phyloP scores from a whole-genome alignment of 495 filamentous ascomycete species.

The Cladorrhinum samala region DNA sequence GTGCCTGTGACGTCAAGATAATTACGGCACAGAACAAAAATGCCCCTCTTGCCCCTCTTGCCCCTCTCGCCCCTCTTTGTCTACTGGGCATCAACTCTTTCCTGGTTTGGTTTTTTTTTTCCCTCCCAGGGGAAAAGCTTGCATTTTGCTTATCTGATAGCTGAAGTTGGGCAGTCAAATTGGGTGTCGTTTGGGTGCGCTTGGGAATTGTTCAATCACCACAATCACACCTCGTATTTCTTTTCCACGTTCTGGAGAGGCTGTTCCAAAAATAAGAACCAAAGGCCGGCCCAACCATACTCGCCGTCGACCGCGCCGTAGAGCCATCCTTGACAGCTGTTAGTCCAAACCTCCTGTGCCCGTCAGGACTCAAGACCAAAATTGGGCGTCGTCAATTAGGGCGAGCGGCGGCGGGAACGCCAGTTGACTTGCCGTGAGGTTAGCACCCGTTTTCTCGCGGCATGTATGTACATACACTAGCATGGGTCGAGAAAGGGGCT shows the following conservation, averaged over 20 bases:
- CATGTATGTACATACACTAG: too few species aligned
- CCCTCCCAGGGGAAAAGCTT: neutral
- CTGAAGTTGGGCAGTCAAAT: neutral
- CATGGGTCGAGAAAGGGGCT: too few species aligned
- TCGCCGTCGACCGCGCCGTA: neutral
- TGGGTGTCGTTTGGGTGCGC: neutral
- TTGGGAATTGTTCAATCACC: too few species aligned
- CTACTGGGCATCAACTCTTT: neutral
- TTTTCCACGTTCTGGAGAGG: neutral
- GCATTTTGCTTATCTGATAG: neutral
- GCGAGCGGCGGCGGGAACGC: too few species aligned
- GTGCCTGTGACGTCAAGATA: constrained; percentile 7
- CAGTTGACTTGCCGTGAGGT: too few species aligned
- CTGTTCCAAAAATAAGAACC: neutral
- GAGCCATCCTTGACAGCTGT: neutral
- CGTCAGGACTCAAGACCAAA: too few species aligned
- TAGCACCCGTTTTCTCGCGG: too few species aligned
- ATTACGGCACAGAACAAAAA: neutral
- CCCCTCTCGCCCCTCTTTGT: too few species aligned
- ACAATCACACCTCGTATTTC: neutral
- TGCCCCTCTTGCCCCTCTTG: too few species aligned
- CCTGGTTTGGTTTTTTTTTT: neutral
- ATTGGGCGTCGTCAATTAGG: too few species aligned
- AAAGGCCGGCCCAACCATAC: neutral
- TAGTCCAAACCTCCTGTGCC: too few species aligned